phyloP scores from a whole-genome alignment of 305 asterid genomes.

The Plantago rigida region DNA sequence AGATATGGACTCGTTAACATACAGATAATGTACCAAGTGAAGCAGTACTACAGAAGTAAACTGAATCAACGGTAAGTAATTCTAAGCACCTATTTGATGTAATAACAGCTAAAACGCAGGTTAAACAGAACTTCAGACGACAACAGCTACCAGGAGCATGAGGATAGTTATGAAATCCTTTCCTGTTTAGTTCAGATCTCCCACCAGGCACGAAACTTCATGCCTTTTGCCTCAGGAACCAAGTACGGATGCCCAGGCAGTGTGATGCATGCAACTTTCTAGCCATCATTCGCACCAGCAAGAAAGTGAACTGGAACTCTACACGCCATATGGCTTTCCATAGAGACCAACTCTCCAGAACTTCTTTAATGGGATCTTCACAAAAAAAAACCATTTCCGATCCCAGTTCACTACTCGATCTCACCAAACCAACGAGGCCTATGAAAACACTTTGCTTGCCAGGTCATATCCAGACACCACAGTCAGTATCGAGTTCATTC shows the following conservation, averaged over 20 bases:
- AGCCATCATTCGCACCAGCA: neutral
- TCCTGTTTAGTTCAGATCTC: neutral
- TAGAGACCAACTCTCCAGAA: neutral
- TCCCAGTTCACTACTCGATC: neutral
- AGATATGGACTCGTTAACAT: neutral
- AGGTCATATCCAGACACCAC: neutral
- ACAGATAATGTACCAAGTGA: neutral
- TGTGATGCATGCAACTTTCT: too few species aligned
- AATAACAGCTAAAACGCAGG: too few species aligned
- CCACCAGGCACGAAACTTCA: neutral
- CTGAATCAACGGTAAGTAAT: too few species aligned
- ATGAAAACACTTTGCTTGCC: neutral
- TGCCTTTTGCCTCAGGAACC: neutral
- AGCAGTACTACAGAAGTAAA: too few species aligned
- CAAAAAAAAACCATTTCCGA: too few species aligned
- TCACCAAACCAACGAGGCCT: neutral
- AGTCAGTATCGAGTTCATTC: neutral
- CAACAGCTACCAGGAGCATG: too few species aligned
- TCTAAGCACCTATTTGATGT: too few species aligned
- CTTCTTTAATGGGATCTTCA: constrained; percentile 5
- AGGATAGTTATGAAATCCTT: neutral
- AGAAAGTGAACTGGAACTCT: neutral
- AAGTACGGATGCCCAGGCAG: neutral
- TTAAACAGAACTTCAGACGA: too few species aligned
- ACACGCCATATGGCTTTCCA: neutral